Conservation (phyloP, 148 eudicot species). For the Polygonum aviculare region DNA sequence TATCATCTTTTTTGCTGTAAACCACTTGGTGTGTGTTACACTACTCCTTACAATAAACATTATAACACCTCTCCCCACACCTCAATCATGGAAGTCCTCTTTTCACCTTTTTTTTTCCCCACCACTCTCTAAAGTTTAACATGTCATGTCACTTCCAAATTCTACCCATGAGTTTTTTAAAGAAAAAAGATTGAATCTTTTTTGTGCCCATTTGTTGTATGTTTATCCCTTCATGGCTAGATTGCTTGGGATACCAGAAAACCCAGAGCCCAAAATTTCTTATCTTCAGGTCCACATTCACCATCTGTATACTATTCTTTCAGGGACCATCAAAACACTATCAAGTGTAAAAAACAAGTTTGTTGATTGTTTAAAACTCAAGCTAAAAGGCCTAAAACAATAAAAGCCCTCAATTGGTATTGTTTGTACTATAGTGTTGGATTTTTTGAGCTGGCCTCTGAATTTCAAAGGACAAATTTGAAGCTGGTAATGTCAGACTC, state of each 20-base stretch:
- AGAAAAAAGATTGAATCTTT: background rate
- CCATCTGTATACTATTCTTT: background rate
- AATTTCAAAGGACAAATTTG: background rate
- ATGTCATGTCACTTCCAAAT: slow-evolving; percentile 4
- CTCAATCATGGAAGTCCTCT: slow-evolving; percentile 6
- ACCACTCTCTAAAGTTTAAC: background rate
- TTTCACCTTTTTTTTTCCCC: slow-evolving; percentile 4
- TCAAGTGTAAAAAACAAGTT: background rate
- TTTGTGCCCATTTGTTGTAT: background rate
- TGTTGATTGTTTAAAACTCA: background rate
- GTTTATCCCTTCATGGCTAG: background rate
- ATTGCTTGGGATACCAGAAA: slow-evolving; percentile 8
- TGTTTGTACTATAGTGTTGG: background rate
- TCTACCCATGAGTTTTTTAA: background rate
- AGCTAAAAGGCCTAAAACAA: background rate
- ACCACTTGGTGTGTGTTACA: slow-evolving; percentile 20
- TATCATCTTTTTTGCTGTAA: slow-evolving; percentile 23
- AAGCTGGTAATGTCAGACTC: background rate
- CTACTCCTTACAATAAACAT: slow-evolving; percentile 8
- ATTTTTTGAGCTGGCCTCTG: too few relatives aligned
- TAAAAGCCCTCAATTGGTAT: background rate
- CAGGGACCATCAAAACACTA: slow-evolving; percentile 4
- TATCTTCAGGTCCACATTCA: background rate
- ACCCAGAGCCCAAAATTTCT: background rate
- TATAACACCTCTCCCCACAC: background rate